Conservation (phyloP, 768 basidiomycete species). For the Russula olivacea region DNA sequence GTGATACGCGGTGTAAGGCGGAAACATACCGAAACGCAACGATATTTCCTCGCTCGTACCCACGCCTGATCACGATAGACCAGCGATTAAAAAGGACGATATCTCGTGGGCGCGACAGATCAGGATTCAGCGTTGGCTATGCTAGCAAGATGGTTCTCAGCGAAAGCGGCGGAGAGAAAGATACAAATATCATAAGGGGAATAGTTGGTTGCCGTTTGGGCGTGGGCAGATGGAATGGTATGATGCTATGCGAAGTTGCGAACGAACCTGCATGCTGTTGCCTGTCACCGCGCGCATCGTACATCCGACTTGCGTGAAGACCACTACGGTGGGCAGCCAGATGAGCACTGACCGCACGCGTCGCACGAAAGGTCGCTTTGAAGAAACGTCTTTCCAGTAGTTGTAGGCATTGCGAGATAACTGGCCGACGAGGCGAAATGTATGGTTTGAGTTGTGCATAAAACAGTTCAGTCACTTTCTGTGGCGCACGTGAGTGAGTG, state of each 20-base stretch:
- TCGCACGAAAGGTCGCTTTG: background rate
- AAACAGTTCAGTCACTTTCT: background rate
- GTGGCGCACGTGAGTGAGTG: background rate
- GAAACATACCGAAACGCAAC: constrained; percentile 20
- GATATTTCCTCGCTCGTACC: constrained; percentile 22
- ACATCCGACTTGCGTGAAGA: constrained; percentile 20
- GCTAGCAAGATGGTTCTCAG: constrained; percentile 10
- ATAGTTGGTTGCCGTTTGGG: too few relatives aligned
- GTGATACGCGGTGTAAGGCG: background rate
- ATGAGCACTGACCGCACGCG: constrained; percentile 3
- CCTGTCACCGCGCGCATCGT: constrained; percentile 19
- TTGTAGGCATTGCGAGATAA: constrained; percentile 2
- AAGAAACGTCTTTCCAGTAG: background rate
- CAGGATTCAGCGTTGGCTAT: constrained; percentile 26
- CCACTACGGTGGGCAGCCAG: constrained; percentile 18
- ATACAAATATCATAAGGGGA: too few relatives aligned
- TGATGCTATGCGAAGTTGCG: background rate
- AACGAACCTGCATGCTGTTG: constrained; percentile 25
- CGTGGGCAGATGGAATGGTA: background rate
- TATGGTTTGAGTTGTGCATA: constrained; percentile 3
- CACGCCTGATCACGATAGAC: constrained; percentile 12
- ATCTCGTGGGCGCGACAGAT: constrained; percentile 19
- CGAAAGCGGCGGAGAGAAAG: background rate
- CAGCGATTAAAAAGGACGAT: constrained; percentile 22
- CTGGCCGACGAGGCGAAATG: background rate